Base-by-base conservation (phyloP, 2,329 filamentous ascomycete species). In the Orbilia blumenaviensis region DNA sequence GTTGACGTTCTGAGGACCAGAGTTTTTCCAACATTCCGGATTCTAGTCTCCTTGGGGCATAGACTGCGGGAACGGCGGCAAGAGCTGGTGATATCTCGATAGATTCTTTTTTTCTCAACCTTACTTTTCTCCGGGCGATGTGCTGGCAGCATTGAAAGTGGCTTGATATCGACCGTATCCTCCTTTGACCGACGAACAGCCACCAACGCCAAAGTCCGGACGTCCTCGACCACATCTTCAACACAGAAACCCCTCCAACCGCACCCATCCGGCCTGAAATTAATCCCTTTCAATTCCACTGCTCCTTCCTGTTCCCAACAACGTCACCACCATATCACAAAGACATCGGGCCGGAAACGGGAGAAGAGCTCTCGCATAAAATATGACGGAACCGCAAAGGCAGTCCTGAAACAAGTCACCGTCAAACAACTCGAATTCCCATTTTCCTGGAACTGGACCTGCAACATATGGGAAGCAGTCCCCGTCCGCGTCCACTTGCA, bases 351-450 rank as follows among this genome's bases (percentile, higher is more conserved):
- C 66, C 56, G 52, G 52, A 25, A 63, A 75, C 44, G 32, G 64
- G 36, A 68, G 63, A 67, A 48, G 63, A 64, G 63, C 62, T 68
- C 56, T 64, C 63, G 71, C 71, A 75, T 75, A 64, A 67, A 64
- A 46, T 63, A 75, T 68, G 71, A 68, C 71, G 63, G 69, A 67
- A 64, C 44, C 63, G 58, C 71, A 52, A 75, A 58, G 29, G 38
- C 46, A 29, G 25, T 75, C 36, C 63, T 75, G 71, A 75, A 75
- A 75, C 71, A 67, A 68, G 71, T 56, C 63, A 75, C 71, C 63
- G 56, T 68, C 63, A 68, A 75, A 75, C 71, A 74, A 41, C 38
- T 64, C 44, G 62, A 67, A 68, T 68, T 63, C 71, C 71, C 63
- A 66, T 75, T 34, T 68, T 75, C 71, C 56, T 75, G 71, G 71